Evolutionary conservation across 768 basidiomycete genomes (phyloP).

Genomic region (Tricholoma sp.): DNA sequence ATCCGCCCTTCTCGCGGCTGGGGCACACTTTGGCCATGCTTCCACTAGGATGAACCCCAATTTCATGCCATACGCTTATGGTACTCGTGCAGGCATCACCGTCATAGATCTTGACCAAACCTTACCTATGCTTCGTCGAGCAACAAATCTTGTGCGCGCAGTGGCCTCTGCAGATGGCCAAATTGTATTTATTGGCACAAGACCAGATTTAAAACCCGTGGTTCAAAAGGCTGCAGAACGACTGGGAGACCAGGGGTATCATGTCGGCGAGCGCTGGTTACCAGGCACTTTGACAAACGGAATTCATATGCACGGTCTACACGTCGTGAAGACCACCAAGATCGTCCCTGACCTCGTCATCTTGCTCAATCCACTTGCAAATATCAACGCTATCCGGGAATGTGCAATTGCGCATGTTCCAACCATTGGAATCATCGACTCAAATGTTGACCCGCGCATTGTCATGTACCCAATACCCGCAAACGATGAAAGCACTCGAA

Average conservation of each 20-base stretch:
- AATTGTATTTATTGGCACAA: constrained; percentile 88
- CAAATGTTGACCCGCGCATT: constrained; percentile 90
- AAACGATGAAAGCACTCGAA: constrained; percentile 92
- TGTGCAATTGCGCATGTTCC: constrained; percentile 87
- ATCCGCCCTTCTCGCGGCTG: constrained; percentile 87
- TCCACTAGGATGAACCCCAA: constrained; percentile 81
- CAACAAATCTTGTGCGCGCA: constrained; percentile 81
- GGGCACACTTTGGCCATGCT: constrained; percentile 92
- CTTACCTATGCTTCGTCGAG: constrained; percentile 84
- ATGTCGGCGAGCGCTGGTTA: constrained; percentile 86
- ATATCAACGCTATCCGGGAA: constrained; percentile 85
- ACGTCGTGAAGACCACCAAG: constrained; percentile 45
- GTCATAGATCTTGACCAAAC: constrained; percentile 96
- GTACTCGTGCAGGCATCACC: constrained; percentile 82
- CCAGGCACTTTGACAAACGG: constrained; percentile 95
- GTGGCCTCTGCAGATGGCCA: constrained; percentile 78
- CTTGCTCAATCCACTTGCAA: constrained; percentile 85
- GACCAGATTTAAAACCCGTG: constrained; percentile 68
- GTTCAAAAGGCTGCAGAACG: constrained; percentile 78
- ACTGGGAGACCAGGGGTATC: constrained; percentile 75
- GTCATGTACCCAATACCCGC: constrained; percentile 99
- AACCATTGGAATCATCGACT: constrained; percentile 91
- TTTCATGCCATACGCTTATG: constrained; percentile 90
- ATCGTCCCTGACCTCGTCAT: constrained; percentile 84
- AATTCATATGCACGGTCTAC: constrained; percentile 62